A percentile compares a stretch with the other conserved stretches of the same genome.
Conservation (phyloP, 2,329 filamentous ascomycete species). For the Apiospora hydei region DNA sequence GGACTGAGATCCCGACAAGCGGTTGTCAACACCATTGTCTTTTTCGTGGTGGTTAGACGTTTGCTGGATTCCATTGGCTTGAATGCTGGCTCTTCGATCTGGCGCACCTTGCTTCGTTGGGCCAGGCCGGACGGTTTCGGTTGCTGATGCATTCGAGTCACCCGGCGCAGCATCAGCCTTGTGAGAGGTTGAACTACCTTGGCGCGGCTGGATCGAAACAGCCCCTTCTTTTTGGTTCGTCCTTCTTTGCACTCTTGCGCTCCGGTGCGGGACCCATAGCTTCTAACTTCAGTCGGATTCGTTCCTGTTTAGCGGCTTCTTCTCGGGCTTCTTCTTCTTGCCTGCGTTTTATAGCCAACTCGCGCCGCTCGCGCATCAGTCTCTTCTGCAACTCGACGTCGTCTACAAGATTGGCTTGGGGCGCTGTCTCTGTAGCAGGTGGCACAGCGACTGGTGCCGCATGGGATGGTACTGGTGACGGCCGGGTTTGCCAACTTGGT, state of each 20-base stretch:
- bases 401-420: slow-evolving; percentile 52
- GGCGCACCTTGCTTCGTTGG: background rate
- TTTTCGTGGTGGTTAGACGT: slow-evolving; percentile 35
- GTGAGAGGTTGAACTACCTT: slow-evolving; percentile 13
- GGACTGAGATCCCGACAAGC: slow-evolving; percentile 41
- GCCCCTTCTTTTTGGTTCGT: slow-evolving; percentile 49
- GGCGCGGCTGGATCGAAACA: slow-evolving; percentile 31
- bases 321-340: slow-evolving; percentile 74
- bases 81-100: slow-evolving; percentile 23
- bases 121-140: background rate
- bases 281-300: slow-evolving; percentile 76
- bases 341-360: slow-evolving; percentile 72
- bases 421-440: slow-evolving; percentile 38
- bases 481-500: slow-evolving; percentile 48
- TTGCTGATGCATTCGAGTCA: background rate
- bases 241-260: slow-evolving; percentile 64
- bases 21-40: slow-evolving; percentile 2
- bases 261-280: slow-evolving; percentile 71
- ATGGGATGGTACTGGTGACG: slow-evolving; percentile 53
- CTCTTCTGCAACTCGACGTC: slow-evolving; percentile 71
- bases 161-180: background rate
- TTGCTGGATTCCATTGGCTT: slow-evolving; percentile 46
- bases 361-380: slow-evolving; percentile 75
- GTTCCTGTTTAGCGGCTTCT: slow-evolving; percentile 74
- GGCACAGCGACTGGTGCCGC: slow-evolving; percentile 49